Base-by-base conservation (phyloP, 2,329 filamentous ascomycete species). In the Rhynchosporium agropyri region DNA sequence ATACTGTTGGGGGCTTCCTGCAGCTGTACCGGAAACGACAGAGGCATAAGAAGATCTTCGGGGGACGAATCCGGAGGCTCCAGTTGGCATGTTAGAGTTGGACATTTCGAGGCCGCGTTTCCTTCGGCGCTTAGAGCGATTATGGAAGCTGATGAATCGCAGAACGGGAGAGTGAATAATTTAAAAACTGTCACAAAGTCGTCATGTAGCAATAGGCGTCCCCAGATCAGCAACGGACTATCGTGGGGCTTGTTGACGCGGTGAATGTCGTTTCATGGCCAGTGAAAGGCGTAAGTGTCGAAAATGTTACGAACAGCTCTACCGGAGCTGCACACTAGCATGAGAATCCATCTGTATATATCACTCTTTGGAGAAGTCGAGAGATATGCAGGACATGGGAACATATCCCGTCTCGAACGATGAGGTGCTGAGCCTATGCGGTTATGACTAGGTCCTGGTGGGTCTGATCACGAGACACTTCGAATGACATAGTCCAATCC, bases 21-120 rank as follows among this genome's bases (percentile, higher is more conserved):
- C 53, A 69, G 77, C 75, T 68, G 78, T 79, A 55, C 83, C 84
- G 59, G 83, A 82, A 62, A 84, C 80, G 63, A 87, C 83, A 31
- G 84, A 86, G 69, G 85, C 84, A 76, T 87, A 87, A 58, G 85
- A 87, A 48, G 82, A 83, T 68, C 84, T 79, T 72, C 83, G 80
- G 69, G 77, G 78, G 66, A 76, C 72, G 53, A 77, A 75, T 60
- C 77, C 69, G 46, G 71, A 69, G 66, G 74, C 68, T 62, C 73
- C 73, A 69, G 73, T 71, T 49, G 73, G 72, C 72, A 74, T 75
- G 67, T 66, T 68, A 29, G 68, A 68, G 57, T 73, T 69, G 69
- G 70, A 69, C 65, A 69, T 65, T 26, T 69, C 13, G 48, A 43
- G 33, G 46, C 3, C 15, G 33, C 29, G 58, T 53, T 48, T 59